Conservation (phyloP, 2,329 filamentous ascomycete genomes). For the Lachnellula suecica region DNA sequence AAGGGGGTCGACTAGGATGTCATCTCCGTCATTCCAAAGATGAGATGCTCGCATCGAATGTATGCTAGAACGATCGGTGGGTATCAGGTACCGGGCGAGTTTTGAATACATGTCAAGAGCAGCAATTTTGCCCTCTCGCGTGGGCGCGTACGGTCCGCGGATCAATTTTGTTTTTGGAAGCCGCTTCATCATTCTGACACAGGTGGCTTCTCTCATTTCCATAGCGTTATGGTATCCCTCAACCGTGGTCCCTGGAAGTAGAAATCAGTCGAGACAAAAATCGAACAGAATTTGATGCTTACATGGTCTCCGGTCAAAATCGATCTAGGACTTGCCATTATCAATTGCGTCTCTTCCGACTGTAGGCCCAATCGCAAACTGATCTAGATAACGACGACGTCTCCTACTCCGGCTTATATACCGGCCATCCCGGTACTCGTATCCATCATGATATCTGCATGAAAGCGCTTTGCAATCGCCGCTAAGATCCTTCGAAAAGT, state of each 20-base stretch:
- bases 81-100: slow-evolving; percentile 2
- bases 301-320: slow-evolving; percentile 14
- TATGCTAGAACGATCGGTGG: not conserved
- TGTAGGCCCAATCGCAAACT: slow-evolving; percentile 1
- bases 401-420: no score
- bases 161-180: slow-evolving; percentile 1
- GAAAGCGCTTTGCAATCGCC: not conserved
- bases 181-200: not conserved
- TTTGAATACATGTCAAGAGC: slow-evolving; percentile 3
- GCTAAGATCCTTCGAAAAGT: slow-evolving; percentile 1
- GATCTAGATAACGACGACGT: no score
- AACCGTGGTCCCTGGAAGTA: slow-evolving; percentile 6
- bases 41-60: slow-evolving; percentile 5
- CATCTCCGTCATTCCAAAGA: slow-evolving; percentile 10
- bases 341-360: not conserved
- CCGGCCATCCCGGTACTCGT: not conserved
- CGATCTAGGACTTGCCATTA: not conserved
- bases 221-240: slow-evolving; percentile 3
- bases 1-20: slow-evolving; percentile 12
- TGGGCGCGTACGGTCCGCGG: slow-evolving; percentile 3
- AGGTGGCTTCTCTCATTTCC: slow-evolving; percentile 8
- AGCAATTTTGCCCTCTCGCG: slow-evolving; percentile 1
- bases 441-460: not conserved
- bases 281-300: not conserved
- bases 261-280: not conserved